Evolutionary conservation across 768 basidiomycete genomes (phyloP), one percentile per base, ranked within the genome.

Genomic region (Neoboletus magnificus): DNA sequence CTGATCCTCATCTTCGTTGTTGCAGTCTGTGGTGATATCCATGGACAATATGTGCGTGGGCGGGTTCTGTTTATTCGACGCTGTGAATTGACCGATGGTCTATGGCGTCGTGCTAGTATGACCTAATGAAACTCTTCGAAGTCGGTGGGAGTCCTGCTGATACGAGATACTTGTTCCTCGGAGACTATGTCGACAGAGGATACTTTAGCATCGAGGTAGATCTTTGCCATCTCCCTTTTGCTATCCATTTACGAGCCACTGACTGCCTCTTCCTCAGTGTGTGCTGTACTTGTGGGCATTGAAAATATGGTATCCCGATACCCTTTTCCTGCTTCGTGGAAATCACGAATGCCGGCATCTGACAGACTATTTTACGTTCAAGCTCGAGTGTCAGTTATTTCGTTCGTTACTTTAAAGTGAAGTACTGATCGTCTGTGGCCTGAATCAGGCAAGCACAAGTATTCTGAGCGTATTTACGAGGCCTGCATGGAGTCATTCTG

Each of bases 251-350:
- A 4, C 39, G 20, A 10, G 1, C 15, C 18, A 22, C 47, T 61
- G 35, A 72, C 42, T 5, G 20, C 30, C 32, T 18, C 18, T 41
- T 35, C 2, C 0, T 33, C 47, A 98, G 95, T 98, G 96, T 70
- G 96, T 98, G 20, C 77, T 98, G 44, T 99, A 99, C 72, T 81
- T 99, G 29, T 99, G 95, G 95, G 83, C 93, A 2, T 80, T 99
- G 72, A 99, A 99, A 79, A 98, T 99, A 71, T 98, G 96, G 94
- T 98, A 98, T 73, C 97, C 97, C 49, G 86, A 95, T 63, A 97
- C 95, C 27, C 79, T 98, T 36, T 98, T 96, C 80, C 83, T 99
- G 39, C 82, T 99, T 35, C 91, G 97, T 48, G 97, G 97, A 47
- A 99, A 99, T 66, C 97, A 99, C 73, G 97, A 99, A 77, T 99